These are phyloP conservation scores for Yamadazyma nakazawae DNA, from an alignment of 805 yeast genomes.

Conservation along the genomic window DNA sequence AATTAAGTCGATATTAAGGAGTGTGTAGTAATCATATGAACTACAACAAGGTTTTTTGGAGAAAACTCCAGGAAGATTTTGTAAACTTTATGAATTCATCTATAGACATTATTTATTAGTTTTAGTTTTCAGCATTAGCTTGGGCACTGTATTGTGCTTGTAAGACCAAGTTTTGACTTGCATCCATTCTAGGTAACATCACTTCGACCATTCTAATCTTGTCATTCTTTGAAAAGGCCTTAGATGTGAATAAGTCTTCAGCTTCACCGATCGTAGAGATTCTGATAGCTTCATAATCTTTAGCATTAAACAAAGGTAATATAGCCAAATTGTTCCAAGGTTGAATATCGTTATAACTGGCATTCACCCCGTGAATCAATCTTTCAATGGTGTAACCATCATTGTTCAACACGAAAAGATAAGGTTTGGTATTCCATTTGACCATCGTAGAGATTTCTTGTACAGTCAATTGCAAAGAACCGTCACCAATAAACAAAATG, in stretches of 20 bases:
- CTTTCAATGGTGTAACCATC: constrained; percentile 75
- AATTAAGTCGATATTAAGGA: neutral
- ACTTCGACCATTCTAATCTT: constrained; percentile 66
- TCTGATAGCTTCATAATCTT: constrained; percentile 50
- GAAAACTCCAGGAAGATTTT: neutral
- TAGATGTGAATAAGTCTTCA: constrained; percentile 45
- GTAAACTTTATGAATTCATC: neutral
- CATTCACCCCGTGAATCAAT: constrained; percentile 66
- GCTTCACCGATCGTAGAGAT: constrained; percentile 58
- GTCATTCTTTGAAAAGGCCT: constrained; percentile 50
- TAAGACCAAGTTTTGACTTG: constrained; percentile 55
- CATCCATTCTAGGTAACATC: constrained; percentile 67
- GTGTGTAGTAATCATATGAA: neutral
- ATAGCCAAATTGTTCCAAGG: constrained; percentile 62
- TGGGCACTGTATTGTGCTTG: constrained; percentile 34
- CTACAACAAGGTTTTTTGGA: neutral
- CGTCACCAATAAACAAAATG: constrained; percentile 69
- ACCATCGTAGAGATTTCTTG: constrained; percentile 70
- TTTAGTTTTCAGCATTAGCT: constrained; percentile 19
- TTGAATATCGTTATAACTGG: constrained; percentile 65
- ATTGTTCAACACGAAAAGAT: constrained; percentile 66
- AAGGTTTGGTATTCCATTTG: constrained; percentile 65
- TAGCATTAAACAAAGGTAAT: constrained; percentile 59
- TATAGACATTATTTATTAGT: constrained; percentile 1
- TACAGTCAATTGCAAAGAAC: constrained; percentile 70